phyloP scores from a whole-genome alignment of 116 monocot species.

The Cymodocea nodosa region DNA sequence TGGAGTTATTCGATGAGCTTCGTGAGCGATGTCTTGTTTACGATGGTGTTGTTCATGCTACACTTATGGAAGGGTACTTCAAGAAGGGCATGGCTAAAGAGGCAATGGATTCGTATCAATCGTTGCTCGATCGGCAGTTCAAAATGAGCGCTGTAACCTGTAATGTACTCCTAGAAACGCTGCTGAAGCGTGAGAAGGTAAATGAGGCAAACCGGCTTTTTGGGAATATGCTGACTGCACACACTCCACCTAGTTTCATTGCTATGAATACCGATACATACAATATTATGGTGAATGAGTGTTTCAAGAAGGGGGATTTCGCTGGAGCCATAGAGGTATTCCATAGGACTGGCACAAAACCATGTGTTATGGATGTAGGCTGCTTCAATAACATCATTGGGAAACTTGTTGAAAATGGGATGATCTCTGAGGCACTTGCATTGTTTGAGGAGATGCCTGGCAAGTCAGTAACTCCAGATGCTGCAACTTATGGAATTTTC shows the following conservation, averaged over 20 bases:
- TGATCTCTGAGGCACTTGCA: slow-evolving; percentile 44
- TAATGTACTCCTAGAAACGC: slow-evolving; percentile 49
- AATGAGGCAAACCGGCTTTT: slow-evolving; percentile 63
- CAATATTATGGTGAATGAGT: slow-evolving; percentile 84
- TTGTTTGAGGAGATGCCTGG: slow-evolving; percentile 68
- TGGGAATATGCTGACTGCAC: slow-evolving; percentile 60
- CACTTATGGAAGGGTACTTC: slow-evolving; percentile 84
- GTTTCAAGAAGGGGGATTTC: slow-evolving; percentile 54
- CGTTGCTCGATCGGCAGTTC: slow-evolving; percentile 55
- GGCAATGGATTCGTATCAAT: slow-evolving; percentile 91
- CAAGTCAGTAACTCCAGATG: slow-evolving; percentile 60
- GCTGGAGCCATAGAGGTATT: slow-evolving; percentile 65
- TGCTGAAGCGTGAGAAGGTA: slow-evolving; percentile 62
- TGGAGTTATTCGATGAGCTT: slow-evolving; percentile 84
- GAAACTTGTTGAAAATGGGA: slow-evolving; percentile 42
- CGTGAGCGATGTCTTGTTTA: slow-evolving; percentile 70
- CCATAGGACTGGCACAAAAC: slow-evolving; percentile 51
- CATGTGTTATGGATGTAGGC: slow-evolving; percentile 62
- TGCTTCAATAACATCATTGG: slow-evolving; percentile 86
- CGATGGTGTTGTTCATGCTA: slow-evolving; percentile 73
- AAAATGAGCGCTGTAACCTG: slow-evolving; percentile 71
- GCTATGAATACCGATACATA: slow-evolving; percentile 70
- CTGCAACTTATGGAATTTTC: slow-evolving; percentile 44
- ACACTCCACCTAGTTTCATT: slow-evolving; percentile 50
- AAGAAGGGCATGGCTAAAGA: slow-evolving; percentile 74